phyloP scores from a whole-genome alignment of 2,329 filamentous ascomycete genomes.

The Rutstroemia sp. region DNA sequence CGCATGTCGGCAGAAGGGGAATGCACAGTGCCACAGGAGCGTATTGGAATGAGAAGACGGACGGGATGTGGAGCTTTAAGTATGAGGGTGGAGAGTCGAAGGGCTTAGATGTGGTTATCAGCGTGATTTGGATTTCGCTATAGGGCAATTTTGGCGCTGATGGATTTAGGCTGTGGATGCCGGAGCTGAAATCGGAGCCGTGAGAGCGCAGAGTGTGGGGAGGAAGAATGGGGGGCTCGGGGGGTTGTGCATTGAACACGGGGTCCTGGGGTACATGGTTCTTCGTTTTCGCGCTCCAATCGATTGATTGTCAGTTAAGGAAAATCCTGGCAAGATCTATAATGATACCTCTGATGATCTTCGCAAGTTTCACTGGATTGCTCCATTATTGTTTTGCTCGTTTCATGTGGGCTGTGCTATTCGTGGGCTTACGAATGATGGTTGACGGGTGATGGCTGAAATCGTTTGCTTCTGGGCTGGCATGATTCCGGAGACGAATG shows the following conservation, averaged over 20 bases:
- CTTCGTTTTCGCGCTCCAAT: not conserved
- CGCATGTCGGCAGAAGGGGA: conserved; percentile 75
- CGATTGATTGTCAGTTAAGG: not conserved
- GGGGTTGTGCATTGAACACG: not conserved
- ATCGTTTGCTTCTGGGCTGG: no score
- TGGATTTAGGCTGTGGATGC: not conserved
- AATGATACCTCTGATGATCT: conserved; percentile 7
- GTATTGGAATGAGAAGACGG: conserved; percentile 86
- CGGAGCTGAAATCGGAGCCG: not conserved
- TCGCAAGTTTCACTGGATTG: not conserved
- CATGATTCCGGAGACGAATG: no score
- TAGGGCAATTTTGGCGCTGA: not conserved
- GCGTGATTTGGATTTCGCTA: conserved; percentile 63
- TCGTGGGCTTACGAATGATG: no score
- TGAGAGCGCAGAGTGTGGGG: not conserved
- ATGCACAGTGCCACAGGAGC: conserved; percentile 84
- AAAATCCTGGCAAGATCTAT: not conserved
- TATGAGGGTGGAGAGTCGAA: conserved; percentile 63
- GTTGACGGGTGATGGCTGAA: no score
- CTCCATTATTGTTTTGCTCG: no score
- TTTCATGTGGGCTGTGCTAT: not conserved
- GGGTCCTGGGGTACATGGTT: conserved; percentile 3
- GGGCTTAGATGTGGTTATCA: conserved; percentile 63
- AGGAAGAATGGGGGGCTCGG: not conserved
- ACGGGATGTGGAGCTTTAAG: conserved; percentile 87